Evolutionary conservation across 1,284 basidiomycete species (phyloP), one percentile per base, ranked within the genome.

Genomic region (Ceratobasidium sp.): DNA sequence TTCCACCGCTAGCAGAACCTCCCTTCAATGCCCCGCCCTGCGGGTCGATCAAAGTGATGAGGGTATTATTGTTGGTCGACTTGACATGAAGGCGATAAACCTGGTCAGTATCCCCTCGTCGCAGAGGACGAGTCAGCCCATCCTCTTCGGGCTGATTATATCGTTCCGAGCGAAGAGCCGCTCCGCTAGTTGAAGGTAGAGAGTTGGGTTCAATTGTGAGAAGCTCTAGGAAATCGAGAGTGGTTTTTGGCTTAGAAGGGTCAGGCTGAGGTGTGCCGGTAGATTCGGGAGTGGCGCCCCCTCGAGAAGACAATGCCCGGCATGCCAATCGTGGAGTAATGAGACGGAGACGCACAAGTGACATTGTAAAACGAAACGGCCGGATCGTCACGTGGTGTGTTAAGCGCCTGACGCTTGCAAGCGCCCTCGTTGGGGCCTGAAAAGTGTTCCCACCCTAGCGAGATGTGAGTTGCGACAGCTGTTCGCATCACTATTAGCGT

Each of bases 61-160:
- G 30, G 27, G 78, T 79, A 79, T 80, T 80, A 69, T 80, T 80
- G 18, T 50, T 65, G 18, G 79, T 77, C 33, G 79, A 68, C 35
- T 77, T 68, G 30, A 80, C 79, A 71, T 79, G 62, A 30, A 80
- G 57, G 57, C 30, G 67, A 57, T 79, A 79, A 7, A 59, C 20
- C 41, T 71, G 69, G 54, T 57, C 38, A 4, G 33, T 44, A 5
- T 7, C 16, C 14, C 33, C 35, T 4, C 23, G 55, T 12, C 20
- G 55, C 6, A 71, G 69, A 3, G 52, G 69, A 5, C 54, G 69
- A 41, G 55, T 71, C 8, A 50, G n/a, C 10, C n/a, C 38, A n/a
- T 44, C 55, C 2, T 69, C 67, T 2, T 46, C 38, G 69, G 20
- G 20, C 23, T 60, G 57, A 66, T 16, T 7, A 27, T 38, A 66